These are phyloP conservation scores for Phytophthora ramorum DNA, from an alignment of 352 stramenopile genomes.

Conservation along the genomic window DNA sequence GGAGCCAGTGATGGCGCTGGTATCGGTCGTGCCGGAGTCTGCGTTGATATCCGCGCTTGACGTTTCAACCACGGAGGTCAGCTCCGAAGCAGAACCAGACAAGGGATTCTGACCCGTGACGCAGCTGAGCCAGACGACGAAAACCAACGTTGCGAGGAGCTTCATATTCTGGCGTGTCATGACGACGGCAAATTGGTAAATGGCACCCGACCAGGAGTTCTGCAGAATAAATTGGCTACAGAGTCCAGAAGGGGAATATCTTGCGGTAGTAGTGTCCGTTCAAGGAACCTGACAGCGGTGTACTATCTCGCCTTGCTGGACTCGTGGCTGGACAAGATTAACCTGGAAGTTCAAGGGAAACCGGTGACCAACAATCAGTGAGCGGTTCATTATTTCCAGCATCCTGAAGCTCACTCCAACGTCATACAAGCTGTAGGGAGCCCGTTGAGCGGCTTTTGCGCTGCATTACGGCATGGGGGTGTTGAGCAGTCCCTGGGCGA, in stretches of 20 bases:
- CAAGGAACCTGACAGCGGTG: neutral
- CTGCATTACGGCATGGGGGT: constrained; percentile 34
- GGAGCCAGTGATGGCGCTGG: neutral
- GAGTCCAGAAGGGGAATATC: neutral
- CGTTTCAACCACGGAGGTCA: constrained; percentile 2
- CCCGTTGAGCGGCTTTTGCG: neutral
- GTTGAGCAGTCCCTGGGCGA: constrained; percentile 67
- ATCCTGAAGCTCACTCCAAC: neutral
- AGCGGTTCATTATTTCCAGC: constrained; percentile 8
- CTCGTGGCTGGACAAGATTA: constrained; percentile 1
- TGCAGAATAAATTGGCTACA: constrained; percentile 12
- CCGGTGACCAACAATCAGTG: neutral
- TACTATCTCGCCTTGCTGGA: constrained; percentile 4
- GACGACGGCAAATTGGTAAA: constrained; percentile 4
- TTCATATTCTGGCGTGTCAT: neutral
- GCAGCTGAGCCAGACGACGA: neutral
- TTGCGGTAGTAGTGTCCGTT: too few species aligned
- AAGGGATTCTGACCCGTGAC: neutral
- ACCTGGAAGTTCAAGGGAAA: neutral
- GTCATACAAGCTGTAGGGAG: neutral
- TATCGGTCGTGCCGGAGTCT: neutral
- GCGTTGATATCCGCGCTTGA: neutral
- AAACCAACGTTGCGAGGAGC: neutral
- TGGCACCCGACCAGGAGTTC: neutral
- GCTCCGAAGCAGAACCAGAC: neutral